Evolutionary conservation across 2,329 filamentous ascomycete genomes (phyloP).

Genomic region (Fusarium stilboides): DNA sequence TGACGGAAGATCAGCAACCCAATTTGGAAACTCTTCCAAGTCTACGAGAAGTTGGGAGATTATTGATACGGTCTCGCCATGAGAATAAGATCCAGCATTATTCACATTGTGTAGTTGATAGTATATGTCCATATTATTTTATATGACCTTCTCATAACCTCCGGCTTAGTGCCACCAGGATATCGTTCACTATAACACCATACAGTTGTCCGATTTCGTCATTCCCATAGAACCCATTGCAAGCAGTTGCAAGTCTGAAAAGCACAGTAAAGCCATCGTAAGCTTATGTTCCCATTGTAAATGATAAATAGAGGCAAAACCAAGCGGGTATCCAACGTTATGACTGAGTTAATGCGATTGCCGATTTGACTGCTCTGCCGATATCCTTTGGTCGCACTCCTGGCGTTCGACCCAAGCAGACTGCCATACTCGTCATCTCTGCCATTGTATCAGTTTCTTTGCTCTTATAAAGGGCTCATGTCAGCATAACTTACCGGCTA

Average conservation of each 20-base stretch:
- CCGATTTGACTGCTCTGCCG: conserved; percentile 48
- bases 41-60: background rate
- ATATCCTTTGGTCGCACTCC: conserved; percentile 59
- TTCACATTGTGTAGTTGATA: background rate
- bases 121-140: background rate
- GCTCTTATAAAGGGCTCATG: no score
- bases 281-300: background rate
- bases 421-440: conserved; percentile 56
- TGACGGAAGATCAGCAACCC: conserved; percentile 2
- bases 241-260: background rate
- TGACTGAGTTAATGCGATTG: conserved; percentile 36
- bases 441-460: conserved; percentile 11
- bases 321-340: background rate
- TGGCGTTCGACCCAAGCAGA: conserved; percentile 59
- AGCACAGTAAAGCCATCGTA: background rate
- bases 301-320: background rate
- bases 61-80: background rate
- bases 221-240: background rate
- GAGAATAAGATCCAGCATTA: background rate
- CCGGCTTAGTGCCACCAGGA: background rate
- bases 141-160: background rate
- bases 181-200: conserved; percentile 12
- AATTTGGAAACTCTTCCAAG: background rate
- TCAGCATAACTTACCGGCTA: conserved; percentile 52
- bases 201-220: conserved; percentile 11